Percentiles rank a stretch among this genome's conserved stretches.
Evolutionary conservation across 1,284 basidiomycete genomes (phyloP).

Genomic region (Ustilago curta): DNA sequence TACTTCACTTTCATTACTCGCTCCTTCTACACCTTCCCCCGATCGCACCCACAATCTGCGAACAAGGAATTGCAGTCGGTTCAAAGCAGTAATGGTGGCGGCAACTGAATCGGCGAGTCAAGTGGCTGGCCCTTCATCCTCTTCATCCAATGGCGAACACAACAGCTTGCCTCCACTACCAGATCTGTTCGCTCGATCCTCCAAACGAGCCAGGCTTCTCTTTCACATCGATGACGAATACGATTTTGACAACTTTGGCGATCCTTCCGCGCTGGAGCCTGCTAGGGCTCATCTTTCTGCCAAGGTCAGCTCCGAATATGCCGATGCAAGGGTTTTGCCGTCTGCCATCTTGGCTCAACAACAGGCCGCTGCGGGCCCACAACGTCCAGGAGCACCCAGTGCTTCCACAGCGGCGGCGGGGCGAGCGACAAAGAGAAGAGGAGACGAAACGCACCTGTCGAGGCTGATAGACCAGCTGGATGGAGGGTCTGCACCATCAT

Average conservation of each 20-base stretch:
- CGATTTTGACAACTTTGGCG: constrained; percentile 48
- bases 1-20: background rate
- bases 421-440: constrained; percentile 20
- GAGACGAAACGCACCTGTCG: constrained; percentile 28
- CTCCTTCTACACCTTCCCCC: background rate
- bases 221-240: constrained; percentile 44
- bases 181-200: constrained; percentile 46
- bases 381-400: constrained; percentile 29
- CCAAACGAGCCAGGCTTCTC: constrained; percentile 43
- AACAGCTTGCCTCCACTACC: constrained; percentile 37
- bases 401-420: constrained; percentile 10
- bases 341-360: constrained; percentile 84
- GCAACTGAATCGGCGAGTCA: constrained; percentile 16
- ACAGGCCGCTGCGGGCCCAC: constrained; percentile 78
- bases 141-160: constrained; percentile 15
- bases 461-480: constrained; percentile 46
- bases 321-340: constrained; percentile 86
- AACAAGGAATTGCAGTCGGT: background rate
- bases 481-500: constrained; percentile 15
- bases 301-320: constrained; percentile 87
- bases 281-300: constrained; percentile 72
- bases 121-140: constrained; percentile 24
- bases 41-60: background rate
- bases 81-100: constrained; percentile 10
- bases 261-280: constrained; percentile 24